Base-by-base conservation (phyloP, 805 yeast species). In the Wickerhamiella slavikovae region DNA sequence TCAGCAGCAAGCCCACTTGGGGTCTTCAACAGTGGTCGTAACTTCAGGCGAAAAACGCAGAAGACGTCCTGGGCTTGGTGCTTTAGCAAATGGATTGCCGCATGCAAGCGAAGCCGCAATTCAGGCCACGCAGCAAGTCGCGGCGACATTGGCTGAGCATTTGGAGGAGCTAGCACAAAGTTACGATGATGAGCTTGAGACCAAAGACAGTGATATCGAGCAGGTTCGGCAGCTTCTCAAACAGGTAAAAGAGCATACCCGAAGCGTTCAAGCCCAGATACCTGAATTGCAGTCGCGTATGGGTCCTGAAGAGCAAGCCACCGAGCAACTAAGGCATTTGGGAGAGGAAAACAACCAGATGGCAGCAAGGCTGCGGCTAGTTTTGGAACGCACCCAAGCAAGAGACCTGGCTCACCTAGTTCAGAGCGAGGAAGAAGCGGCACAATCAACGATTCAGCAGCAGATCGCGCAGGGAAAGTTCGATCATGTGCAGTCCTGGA, bases 371-470 rank as follows among this genome's bases (percentile, higher is more conserved):
- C 45, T 68, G 28, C 51, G 53, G 10, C 55, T 53, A 32, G 43
- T 63, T n/a, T 45, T 66, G 19, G 83, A 74, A 45, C 60, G 76
- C 29, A 56, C 71, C 1, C 83, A 74, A 44, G 71, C 79, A 1
- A 49, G 68, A 39, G 62, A 61, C 36, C 43, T 69, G 35, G 78
- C 77, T 0, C 58, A 63, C 33, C 38, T 64, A 13, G 78, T 68
- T 0, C 68, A 70, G 34, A 58, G 54, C 25, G 70, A 68, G 37
- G 79, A 67, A 40, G 35, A 44, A 13, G 41, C 38, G 6, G 43
- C 48, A 8, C 39, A 41, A 24, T 47, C 39, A 4, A 40, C 42
- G 32, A 35, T 48, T 9, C 31, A 39, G 23, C 33, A 35, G 25
- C 37, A 42, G 31, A 27, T 34, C 3, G 35, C 36, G 12, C 16